phyloP scores from a whole-genome alignment of 371 early-diverging fungal species.

The Cokeromyces recurvatus region DNA sequence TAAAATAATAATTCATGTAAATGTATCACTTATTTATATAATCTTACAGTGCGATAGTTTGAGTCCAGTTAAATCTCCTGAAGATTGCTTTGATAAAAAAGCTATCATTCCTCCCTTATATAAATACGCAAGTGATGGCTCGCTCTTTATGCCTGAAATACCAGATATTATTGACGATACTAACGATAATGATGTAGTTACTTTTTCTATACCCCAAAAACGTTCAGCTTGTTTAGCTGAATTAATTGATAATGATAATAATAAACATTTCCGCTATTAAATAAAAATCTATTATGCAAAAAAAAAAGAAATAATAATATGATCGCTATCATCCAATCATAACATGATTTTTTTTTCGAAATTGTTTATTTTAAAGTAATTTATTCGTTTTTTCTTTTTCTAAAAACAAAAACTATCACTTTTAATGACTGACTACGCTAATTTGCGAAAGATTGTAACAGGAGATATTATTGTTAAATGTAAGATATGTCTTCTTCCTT shows the following conservation, averaged over 20 bases:
- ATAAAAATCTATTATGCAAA: too few relatives aligned
- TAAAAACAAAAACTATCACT: too few relatives aligned
- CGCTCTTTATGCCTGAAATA: slow-evolving; percentile 37
- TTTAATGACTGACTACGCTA: slow-evolving; percentile 28
- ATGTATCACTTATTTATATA: neutral
- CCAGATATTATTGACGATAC: slow-evolving; percentile 17
- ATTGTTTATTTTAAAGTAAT: too few relatives aligned
- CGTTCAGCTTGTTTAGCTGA: slow-evolving; percentile 3
- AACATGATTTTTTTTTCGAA: too few relatives aligned
- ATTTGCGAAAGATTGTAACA: slow-evolving; percentile 39
- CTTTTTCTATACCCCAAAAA: neutral
- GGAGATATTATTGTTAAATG: slow-evolving; percentile 47
- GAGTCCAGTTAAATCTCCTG: slow-evolving; percentile 17
- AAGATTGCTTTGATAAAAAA: too few relatives aligned
- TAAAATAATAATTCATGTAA: neutral
- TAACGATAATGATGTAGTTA: neutral
- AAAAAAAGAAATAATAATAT: too few relatives aligned
- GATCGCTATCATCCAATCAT: too few relatives aligned
- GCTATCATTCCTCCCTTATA: slow-evolving; percentile 26
- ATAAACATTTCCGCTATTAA: too few relatives aligned
- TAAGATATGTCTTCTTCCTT: slow-evolving; percentile 3
- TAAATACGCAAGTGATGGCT: slow-evolving; percentile 43
- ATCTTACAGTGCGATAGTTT: too few relatives aligned
- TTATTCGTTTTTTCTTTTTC: too few relatives aligned
- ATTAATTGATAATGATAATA: too few relatives aligned